These are phyloP conservation scores for Andrographis paniculata DNA, from an alignment of 305 asterid species.

Conservation along the genomic window DNA sequence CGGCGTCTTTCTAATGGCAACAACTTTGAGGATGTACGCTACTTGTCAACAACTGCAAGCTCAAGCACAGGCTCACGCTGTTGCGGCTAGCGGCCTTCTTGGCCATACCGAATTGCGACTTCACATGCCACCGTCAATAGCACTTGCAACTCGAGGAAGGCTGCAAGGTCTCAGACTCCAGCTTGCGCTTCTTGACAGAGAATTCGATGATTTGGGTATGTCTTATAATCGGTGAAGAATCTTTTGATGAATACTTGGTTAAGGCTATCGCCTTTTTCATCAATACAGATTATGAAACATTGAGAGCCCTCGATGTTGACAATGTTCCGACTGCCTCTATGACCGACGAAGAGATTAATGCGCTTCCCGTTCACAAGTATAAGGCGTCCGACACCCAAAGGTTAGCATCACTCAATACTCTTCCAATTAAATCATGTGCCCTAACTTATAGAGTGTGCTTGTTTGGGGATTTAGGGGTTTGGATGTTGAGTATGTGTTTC, in stretches of 20 bases:
- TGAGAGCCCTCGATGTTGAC: constrained; percentile 89
- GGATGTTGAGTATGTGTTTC: too few species aligned
- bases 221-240: background rate
- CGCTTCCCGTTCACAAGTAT: constrained; percentile 94
- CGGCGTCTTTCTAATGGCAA: constrained; percentile 91
- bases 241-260: constrained; percentile 9
- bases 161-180: constrained; percentile 96
- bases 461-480: too few species aligned
- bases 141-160: constrained; percentile 88
- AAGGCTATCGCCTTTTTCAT: constrained; percentile 9
- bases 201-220: constrained; percentile 89
- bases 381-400: constrained; percentile 65
- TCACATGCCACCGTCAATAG: constrained; percentile 97
- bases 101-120: constrained; percentile 92
- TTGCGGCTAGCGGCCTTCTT: constrained; percentile 89
- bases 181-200: constrained; percentile 96
- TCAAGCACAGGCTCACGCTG: constrained; percentile 98
- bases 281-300: constrained; percentile 77
- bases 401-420: constrained; percentile 27
- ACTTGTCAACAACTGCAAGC: constrained; percentile 99
- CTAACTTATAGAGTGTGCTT: too few species aligned
- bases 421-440: too few species aligned
- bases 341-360: constrained; percentile 92
- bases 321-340: constrained; percentile 72
- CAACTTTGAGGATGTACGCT: constrained; percentile 90